Conservation (phyloP, 106 monocot genomes). For the Apostasia shenzhenica region DNA sequence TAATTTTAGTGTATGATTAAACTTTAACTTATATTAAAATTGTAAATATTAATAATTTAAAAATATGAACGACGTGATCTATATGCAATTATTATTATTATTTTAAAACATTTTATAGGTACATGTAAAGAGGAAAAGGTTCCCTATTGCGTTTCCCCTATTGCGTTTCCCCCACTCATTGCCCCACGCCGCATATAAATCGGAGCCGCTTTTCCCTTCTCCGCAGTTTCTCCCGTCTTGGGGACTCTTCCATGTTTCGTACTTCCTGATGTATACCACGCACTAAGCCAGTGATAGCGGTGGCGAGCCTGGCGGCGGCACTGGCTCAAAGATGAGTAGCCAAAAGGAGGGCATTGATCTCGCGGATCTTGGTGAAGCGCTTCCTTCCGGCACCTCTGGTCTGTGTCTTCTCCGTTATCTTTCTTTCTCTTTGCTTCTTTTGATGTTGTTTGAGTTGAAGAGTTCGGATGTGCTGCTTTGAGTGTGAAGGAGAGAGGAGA, state of each 20-base stretch:
- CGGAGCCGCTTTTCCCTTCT: no score
- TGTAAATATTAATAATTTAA: no score
- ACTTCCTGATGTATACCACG: background rate
- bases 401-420: background rate
- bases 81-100: no score
- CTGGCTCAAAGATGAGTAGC: constrained; percentile 14
- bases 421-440: background rate
- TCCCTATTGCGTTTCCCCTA: no score
- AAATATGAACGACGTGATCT: no score
- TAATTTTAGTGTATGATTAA: no score
- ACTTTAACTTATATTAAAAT: no score
- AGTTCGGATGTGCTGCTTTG: constrained; percentile 1
- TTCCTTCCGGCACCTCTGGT: background rate
- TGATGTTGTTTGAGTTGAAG: background rate
- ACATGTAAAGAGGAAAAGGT: no score
- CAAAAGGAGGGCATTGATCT: constrained; percentile 17
- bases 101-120: no score
- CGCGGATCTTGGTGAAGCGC: constrained; percentile 19
- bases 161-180: no score
- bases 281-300: background rate
- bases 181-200: background rate
- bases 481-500: constrained; percentile 26
- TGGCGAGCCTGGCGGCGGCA: background rate
- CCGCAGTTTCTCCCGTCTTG: no score
- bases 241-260: background rate